Evolutionary conservation across 345 rosid genomes (phyloP), one percentile per base, ranked within the genome.

Genomic region (Aquilaria yunnanensis): DNA sequence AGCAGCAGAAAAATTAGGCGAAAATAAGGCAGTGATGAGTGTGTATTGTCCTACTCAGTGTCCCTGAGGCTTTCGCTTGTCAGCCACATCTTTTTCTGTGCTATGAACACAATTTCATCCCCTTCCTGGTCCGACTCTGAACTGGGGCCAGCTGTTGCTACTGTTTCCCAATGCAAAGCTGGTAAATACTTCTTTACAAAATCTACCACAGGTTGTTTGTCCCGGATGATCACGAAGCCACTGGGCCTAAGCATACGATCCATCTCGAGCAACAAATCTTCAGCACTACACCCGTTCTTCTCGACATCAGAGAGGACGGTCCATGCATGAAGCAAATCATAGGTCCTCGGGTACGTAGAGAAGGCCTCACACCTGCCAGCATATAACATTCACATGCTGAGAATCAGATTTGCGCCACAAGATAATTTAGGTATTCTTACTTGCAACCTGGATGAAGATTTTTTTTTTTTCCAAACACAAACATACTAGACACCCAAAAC

Each of bases 321-420:
- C 92, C 88, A 83, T 45, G 94, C 94, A 65, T 89, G 96, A 43
- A 89, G 88, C 45, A 89, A 67, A 82, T 93, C 98, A 16, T 86
- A 93, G 14, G 98, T 93, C 67, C 98, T 75, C 3, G 98, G 98
- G 29, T 93, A 93, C 5, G 89, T 86, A 52, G 98, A 93, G 72
- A 54, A 93, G 66, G 98, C 83, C 67, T 93, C 96, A 57, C 98
- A 93, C 98, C 98, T 93, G 79, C 51, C 48, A 58, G 59, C 60
- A 53, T 32, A 14, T 68, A 29, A 3, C 41, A 46, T 60, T 30
- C 61, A 53, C 23, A 23, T 23, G 23, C 23, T 23, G 23, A 23
- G 23, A 0, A 23, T 23, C 1, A 23, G 43, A 37, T 9, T 9
- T 37, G 8, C 43, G 8, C 43, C 43, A 5, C 8, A 37, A 37